These are phyloP conservation scores for Rhizopogon vesiculosus DNA, from an alignment of 768 basidiomycete genomes.

Conservation along the genomic window DNA sequence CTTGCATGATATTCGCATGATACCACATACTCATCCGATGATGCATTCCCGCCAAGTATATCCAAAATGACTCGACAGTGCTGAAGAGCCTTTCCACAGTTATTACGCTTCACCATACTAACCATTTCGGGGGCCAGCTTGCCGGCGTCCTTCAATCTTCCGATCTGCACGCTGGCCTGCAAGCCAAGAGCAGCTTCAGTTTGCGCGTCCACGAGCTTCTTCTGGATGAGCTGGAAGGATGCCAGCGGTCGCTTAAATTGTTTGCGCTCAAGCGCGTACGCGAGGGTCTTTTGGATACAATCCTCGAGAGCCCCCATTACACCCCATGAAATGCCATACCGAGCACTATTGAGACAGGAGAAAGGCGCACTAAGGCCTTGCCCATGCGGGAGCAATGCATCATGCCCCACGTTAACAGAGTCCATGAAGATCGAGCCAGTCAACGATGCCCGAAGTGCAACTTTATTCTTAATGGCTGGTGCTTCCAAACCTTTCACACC, in stretches of 20 bases:
- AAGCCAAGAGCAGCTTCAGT: conserved; percentile 79
- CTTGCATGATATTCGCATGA: conserved; percentile 32
- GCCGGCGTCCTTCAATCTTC: conserved; percentile 80
- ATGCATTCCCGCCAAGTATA: conserved; percentile 92
- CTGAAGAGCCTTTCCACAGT: conserved; percentile 88
- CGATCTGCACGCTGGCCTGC: conserved; percentile 71
- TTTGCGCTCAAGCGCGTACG: conserved; percentile 80
- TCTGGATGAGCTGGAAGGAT: conserved; percentile 97
- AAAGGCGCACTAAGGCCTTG: conserved; percentile 78
- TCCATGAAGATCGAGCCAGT: conserved; percentile 94
- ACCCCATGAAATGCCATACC: conserved; percentile 90
- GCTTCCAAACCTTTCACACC: conserved; percentile 78
- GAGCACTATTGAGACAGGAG: conserved; percentile 87
- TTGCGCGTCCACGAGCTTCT: conserved; percentile 93
- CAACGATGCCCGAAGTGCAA: conserved; percentile 79
- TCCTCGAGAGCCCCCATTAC: conserved; percentile 95
- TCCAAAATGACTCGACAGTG: conserved; percentile 81
- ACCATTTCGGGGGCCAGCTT: conserved; percentile 86
- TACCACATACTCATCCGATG: conserved; percentile 71
- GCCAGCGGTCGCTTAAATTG: conserved; percentile 91
- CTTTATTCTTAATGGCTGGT: conserved; percentile 88
- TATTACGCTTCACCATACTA: conserved; percentile 92
- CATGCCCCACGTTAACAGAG: conserved; percentile 65
- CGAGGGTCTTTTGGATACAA: conserved; percentile 70
- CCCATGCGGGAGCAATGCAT: conserved; percentile 72